A percentile compares a stretch with the other conserved stretches of the same genome.
Evolutionary conservation across 805 yeast species (phyloP).

Genomic region (Candida piceae): DNA sequence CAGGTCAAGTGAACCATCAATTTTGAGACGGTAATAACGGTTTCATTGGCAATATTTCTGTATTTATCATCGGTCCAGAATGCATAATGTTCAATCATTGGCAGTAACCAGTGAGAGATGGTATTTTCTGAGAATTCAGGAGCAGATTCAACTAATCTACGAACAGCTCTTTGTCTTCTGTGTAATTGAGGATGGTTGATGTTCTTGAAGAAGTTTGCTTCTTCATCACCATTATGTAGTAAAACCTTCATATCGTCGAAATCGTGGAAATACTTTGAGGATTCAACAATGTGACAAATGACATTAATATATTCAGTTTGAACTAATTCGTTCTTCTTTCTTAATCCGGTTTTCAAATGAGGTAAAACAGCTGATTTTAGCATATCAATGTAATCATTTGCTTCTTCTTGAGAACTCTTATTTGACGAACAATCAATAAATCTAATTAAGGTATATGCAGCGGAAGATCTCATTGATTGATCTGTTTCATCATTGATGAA

Average conservation of each 20-base stretch:
- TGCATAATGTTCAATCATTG: conserved; percentile 79
- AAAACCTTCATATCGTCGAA: conserved; percentile 64
- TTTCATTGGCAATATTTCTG: conserved; percentile 59
- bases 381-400: conserved; percentile 30
- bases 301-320: conserved; percentile 69
- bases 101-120: conserved; percentile 76
- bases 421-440: conserved; percentile 55
- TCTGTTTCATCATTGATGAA: conserved; percentile 77
- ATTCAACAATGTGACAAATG: conserved; percentile 55
- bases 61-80: conserved; percentile 52
- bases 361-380: conserved; percentile 60
- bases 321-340: conserved; percentile 54
- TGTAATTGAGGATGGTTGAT: conserved; percentile 79
- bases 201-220: conserved; percentile 58
- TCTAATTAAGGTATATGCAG: conserved; percentile 56
- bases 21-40: conserved; percentile 55
- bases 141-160: conserved; percentile 46
- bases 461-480: conserved; percentile 72
- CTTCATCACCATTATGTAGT: conserved; percentile 65
- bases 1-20: conserved; percentile 59
- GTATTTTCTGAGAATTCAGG: conserved; percentile 48
- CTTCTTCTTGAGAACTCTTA: conserved; percentile 23
- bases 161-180: conserved; percentile 80
- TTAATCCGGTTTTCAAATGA: conserved; percentile 58
- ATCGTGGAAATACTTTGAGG: conserved; percentile 39